Evolutionary conservation across 768 basidiomycete species (phyloP), one percentile per base, ranked within the genome.

Genomic region (Clitopilus hobsonii): DNA sequence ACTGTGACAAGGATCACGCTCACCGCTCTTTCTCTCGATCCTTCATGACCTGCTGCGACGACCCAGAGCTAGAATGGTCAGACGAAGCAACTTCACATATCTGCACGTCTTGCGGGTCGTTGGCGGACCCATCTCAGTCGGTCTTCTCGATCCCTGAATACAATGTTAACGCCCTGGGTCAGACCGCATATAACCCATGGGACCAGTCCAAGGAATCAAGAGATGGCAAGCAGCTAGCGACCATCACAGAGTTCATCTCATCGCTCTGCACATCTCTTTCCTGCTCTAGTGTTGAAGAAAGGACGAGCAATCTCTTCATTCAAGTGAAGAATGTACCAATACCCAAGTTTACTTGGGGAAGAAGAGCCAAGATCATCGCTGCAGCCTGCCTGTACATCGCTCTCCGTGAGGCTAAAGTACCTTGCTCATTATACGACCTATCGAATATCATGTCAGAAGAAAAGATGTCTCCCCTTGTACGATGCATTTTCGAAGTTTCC

Each of bases 21-120:
- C 32, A 11, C n/a, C 32, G 2, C 32, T 36, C n/a, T 11, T n/a
- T 11, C 32, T 4, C 32, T 36, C 32, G 4, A 36, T 45, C 14
- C 22, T 16, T 11, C 41, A 45, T 45, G 41, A 23, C 41, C 18
- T 45, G 41, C 41, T 45, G 41, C 41, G 41, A 45, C n/a, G 16
- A 18, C 10, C 16, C 10, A 45, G 41, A 11, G 22, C 22, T 45
- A 3, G 41, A 75, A 57, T 83, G 78, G 76, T 77, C 85, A 68
- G 81, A 83, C 60, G 75, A 78, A 27, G 76, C 79, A 24, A 79
- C 77, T 54, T 85, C 86, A 2, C 68, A 75, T 47, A 82, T 91
- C 56, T 92, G 90, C 68, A 80, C 80, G 11, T 51, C 58, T n/a
- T 91, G 90, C 60, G 90, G 86, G 14, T 84, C 83, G n/a, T 79